Conservation (phyloP, 306 rosid genomes). For the Quercus cerris region DNA sequence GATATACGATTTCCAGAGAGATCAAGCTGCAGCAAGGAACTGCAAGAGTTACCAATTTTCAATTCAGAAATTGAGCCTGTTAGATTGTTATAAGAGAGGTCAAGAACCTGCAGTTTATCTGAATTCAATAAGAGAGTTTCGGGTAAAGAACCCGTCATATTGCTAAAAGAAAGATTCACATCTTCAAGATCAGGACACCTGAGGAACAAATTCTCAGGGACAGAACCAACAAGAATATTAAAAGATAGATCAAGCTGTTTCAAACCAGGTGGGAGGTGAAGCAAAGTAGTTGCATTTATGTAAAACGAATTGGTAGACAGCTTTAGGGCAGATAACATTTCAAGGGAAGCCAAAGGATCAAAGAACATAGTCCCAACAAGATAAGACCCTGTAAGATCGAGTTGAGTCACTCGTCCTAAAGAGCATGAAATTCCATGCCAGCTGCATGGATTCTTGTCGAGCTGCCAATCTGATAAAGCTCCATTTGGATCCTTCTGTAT, state of each 20-base stretch:
- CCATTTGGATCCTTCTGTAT: slow-evolving; percentile 65
- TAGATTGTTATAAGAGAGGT: slow-evolving; percentile 78
- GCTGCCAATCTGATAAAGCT: slow-evolving; percentile 64
- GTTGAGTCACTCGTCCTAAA: slow-evolving; percentile 56
- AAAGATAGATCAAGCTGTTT: slow-evolving; percentile 76
- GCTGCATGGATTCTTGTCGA: slow-evolving; percentile 52
- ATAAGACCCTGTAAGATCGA: slow-evolving; percentile 52
- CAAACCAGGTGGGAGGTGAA: slow-evolving; percentile 68
- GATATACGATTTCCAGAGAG: slow-evolving; percentile 60
- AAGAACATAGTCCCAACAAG: slow-evolving; percentile 55
- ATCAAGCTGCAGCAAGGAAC: slow-evolving; percentile 60
- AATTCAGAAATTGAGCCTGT: slow-evolving; percentile 69
- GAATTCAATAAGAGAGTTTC: slow-evolving; percentile 45
- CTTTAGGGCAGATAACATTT: slow-evolving; percentile 65
- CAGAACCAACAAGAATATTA: slow-evolving; percentile 52
- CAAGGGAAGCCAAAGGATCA: slow-evolving; percentile 57
- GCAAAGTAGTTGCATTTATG: slow-evolving; percentile 77
- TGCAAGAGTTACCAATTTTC: slow-evolving; percentile 50
- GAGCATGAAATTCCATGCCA: slow-evolving; percentile 87
- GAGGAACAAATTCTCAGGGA: slow-evolving; percentile 62
- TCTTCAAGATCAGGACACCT: slow-evolving; percentile 69
- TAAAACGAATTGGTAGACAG: slow-evolving; percentile 52
- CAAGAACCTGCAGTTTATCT: slow-evolving; percentile 64
- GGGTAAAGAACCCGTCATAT: slow-evolving; percentile 74
- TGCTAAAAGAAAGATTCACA: slow-evolving; percentile 71